phyloP scores from a whole-genome alignment of 2,329 filamentous ascomycete genomes.

The Pyrenochaeta sp. region DNA sequence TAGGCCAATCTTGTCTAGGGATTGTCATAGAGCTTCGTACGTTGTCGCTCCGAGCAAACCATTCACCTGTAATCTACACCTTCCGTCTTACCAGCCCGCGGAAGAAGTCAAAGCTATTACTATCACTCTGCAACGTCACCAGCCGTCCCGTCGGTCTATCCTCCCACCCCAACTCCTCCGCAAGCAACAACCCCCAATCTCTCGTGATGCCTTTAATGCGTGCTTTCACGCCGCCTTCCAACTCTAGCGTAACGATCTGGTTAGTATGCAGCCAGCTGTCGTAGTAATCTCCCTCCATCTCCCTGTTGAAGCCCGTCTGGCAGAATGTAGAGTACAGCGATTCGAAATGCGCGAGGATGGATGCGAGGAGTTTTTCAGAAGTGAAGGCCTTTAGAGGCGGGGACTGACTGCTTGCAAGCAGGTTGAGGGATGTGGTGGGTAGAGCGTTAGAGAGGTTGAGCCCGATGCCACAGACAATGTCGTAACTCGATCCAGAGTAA shows the following conservation, averaged over 20 bases:
- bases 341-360: slow-evolving; percentile 81
- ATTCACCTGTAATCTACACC: slow-evolving; percentile 53
- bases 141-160: slow-evolving; percentile 78
- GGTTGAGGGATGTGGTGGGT: slow-evolving; percentile 87
- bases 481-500: slow-evolving; percentile 79
- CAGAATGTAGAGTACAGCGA: slow-evolving; percentile 78
- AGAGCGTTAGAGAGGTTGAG: slow-evolving; percentile 84
- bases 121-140: slow-evolving; percentile 90
- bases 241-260: slow-evolving; percentile 78
- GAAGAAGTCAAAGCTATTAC: slow-evolving; percentile 99
- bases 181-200: slow-evolving; percentile 89
- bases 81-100: slow-evolving; percentile 85
- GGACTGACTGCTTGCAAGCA: slow-evolving; percentile 62
- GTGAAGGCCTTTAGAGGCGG: slow-evolving; percentile 64
- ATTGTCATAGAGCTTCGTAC: no score
- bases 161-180: slow-evolving; percentile 79
- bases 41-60: neutral
- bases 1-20: no score
- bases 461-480: slow-evolving; percentile 82
- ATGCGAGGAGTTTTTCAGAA: slow-evolving; percentile 81
- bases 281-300: slow-evolving; percentile 73
- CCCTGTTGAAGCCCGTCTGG: slow-evolving; percentile 74
- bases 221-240: slow-evolving; percentile 77
- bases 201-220: slow-evolving; percentile 84
- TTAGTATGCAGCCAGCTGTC: slow-evolving; percentile 78